These are phyloP conservation scores for Kwoniella dejecticola DNA, from an alignment of 768 basidiomycete species.

Conservation along the genomic window DNA sequence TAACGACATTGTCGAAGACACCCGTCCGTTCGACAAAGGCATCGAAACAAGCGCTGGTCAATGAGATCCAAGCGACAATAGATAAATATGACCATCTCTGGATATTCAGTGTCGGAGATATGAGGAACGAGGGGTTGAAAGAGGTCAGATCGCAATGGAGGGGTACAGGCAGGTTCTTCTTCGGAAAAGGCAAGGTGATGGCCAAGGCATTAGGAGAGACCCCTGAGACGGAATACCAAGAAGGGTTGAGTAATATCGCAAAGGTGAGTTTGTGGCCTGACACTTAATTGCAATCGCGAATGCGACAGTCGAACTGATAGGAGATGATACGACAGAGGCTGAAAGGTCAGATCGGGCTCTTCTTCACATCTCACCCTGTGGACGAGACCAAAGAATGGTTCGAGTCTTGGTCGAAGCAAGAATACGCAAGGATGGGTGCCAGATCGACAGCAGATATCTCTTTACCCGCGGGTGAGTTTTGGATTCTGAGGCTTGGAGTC, in stretches of 20 bases:
- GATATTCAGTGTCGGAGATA: slow-evolving; percentile 91
- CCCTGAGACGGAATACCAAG: slow-evolving; percentile 78
- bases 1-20: slow-evolving; percentile 93
- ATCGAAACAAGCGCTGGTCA: slow-evolving; percentile 80
- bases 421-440: slow-evolving; percentile 89
- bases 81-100: slow-evolving; percentile 95
- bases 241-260: slow-evolving; percentile 76
- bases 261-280: slow-evolving; percentile 60
- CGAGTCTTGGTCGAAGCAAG: slow-evolving; percentile 79
- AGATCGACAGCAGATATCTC: slow-evolving; percentile 70
- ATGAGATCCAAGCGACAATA: slow-evolving; percentile 74
- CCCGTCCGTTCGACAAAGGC: slow-evolving; percentile 82
- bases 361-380: slow-evolving; percentile 89
- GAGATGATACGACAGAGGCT: slow-evolving; percentile 65
- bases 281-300: background rate
- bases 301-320: background rate
- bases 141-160: slow-evolving; percentile 92
- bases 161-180: slow-evolving; percentile 88
- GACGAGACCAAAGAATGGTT: slow-evolving; percentile 94
- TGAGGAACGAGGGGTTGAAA: slow-evolving; percentile 93
- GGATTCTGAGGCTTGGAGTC: background rate
- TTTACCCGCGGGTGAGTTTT: slow-evolving; percentile 64
- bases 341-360: slow-evolving; percentile 88
- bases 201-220: slow-evolving; percentile 90
- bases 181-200: slow-evolving; percentile 80